Evolutionary conservation across 1,284 basidiomycete species (phyloP).

Genomic region (Apiotrichum montevideense): DNA sequence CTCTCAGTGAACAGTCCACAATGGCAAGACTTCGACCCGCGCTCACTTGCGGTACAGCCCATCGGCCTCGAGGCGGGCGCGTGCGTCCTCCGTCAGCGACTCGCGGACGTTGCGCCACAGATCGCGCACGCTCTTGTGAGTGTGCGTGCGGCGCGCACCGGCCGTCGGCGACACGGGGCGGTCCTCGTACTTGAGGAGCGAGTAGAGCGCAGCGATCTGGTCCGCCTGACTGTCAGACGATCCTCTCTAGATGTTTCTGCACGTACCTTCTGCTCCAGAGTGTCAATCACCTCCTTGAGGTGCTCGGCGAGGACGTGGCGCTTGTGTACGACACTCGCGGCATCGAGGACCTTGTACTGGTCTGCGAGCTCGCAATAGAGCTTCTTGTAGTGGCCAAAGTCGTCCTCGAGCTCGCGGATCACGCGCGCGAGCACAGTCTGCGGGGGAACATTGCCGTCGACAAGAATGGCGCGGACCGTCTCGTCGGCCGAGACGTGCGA

Average conservation of each 20-base stretch:
- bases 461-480: slow-evolving; percentile 53
- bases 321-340: slow-evolving; percentile 67
- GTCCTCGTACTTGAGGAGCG: slow-evolving; percentile 67
- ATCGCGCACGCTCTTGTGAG: slow-evolving; percentile 24
- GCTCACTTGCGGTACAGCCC: slow-evolving; percentile 5
- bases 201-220: slow-evolving; percentile 78
- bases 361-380: slow-evolving; percentile 81
- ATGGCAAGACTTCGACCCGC: no score
- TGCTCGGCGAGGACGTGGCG: slow-evolving; percentile 76
- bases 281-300: slow-evolving; percentile 78
- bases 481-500: slow-evolving; percentile 7
- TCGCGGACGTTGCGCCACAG: slow-evolving; percentile 35
- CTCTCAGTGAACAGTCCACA: no score
- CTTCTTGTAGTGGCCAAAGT: slow-evolving; percentile 85
- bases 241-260: background rate
- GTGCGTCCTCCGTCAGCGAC: slow-evolving; percentile 33
- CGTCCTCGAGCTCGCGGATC: slow-evolving; percentile 76
- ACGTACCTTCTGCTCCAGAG: slow-evolving; percentile 74
- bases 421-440: slow-evolving; percentile 75
- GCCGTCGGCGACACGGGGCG: slow-evolving; percentile 4
- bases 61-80: slow-evolving; percentile 31
- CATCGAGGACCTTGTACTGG: slow-evolving; percentile 80
- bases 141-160: background rate
- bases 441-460: slow-evolving; percentile 58
- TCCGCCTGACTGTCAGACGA: slow-evolving; percentile 57